Evolutionary conservation across 129 eudicot species (phyloP), one percentile per base, ranked within the genome.

Genomic region (Flaveria trinervia): DNA sequence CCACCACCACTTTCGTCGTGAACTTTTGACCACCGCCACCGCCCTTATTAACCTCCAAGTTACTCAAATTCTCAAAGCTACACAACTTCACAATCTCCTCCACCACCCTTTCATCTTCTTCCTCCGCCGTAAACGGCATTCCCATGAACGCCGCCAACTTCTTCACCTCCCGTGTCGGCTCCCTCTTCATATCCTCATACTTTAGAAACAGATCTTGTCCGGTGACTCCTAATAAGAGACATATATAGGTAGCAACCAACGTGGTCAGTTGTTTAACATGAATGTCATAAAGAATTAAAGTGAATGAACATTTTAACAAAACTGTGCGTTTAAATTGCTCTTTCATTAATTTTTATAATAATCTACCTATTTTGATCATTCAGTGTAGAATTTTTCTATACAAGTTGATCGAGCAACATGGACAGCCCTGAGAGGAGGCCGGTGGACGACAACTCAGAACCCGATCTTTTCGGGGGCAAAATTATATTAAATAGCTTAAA

Each of bases 61-160:
- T 74, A 50, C 80, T 74, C 76, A 74, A 39, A 67, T 57, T 74
- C 55, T 80, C 80, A 57, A 74, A 75, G 65, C 84, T 81, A 43
- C 84, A 81, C n/a, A 75, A 5, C 48, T 81, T 76, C 54, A 81
- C 71, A 18, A 81, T 81, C 69, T 75, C 84, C 18, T 74, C 76
- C 54, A 81, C 80, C 43, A 74, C 59, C 56, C 76, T 72, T 15
- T 49, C 43, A 20, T 43, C 56, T 67, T 68, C 84, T 49, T 81
- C 84, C 45, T 46, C 77, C 43, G 15, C 43, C 13, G 80, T 68
- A 16, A 81, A 81, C 7, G 72, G 2, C 39, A 48, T 16, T 12
- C 80, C 84, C 84, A 81, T 48, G 48, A 81, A 81, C 39, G 62
- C 57, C 2, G 84, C 84, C 41, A 75, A 18, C 62, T 71, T 75